Conservation (phyloP, 116 monocot genomes). For the Cymodocea nodosa region DNA sequence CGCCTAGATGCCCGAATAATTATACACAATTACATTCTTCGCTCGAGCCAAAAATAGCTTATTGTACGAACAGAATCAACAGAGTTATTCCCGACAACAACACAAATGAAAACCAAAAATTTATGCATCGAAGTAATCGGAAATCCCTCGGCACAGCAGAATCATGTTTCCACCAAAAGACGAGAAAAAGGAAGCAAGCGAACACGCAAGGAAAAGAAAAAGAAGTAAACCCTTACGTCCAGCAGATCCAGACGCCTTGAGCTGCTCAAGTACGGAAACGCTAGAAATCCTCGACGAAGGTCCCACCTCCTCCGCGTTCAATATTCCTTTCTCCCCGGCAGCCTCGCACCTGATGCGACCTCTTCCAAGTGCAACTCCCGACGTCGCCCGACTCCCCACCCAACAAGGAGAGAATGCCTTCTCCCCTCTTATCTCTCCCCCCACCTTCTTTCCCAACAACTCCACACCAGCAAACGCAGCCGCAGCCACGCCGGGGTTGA, state of each 20-base stretch:
- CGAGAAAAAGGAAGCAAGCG: too few relatives aligned
- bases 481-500: neutral
- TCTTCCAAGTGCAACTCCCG: neutral
- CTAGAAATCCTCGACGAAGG: constrained; percentile 30
- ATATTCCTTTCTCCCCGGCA: neutral
- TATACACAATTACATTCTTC: too few relatives aligned
- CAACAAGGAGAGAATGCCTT: neutral
- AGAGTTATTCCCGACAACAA: too few relatives aligned
- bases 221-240: constrained; percentile 40
- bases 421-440: neutral
- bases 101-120: too few relatives aligned
- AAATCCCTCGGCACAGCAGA: too few relatives aligned
- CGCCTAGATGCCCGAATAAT: too few relatives aligned
- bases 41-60: too few relatives aligned
- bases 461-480: neutral
- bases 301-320: neutral
- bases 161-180: too few relatives aligned
- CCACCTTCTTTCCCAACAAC: neutral
- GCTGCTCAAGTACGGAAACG: constrained; percentile 73
- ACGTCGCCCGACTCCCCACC: neutral
- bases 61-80: too few relatives aligned
- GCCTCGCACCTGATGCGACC: constrained; percentile 19
- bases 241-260: constrained; percentile 54
- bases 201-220: neutral
- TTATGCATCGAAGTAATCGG: too few relatives aligned